phyloP scores from a whole-genome alignment of 2,329 filamentous ascomycete genomes.

The Fusarium nelsonii region DNA sequence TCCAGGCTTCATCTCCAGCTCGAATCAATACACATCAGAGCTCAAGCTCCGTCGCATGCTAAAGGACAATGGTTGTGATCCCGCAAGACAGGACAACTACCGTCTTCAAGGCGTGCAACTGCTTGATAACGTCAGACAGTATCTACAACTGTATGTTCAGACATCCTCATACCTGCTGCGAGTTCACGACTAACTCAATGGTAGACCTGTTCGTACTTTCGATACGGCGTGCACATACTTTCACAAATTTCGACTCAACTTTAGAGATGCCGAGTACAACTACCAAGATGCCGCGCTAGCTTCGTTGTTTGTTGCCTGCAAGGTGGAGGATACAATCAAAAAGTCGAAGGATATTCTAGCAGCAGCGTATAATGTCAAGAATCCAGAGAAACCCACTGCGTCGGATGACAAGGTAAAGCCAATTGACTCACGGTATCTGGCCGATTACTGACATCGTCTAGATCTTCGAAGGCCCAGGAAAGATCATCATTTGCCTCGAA shows the following conservation, averaged over 20 bases:
- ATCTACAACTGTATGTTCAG: constrained; percentile 75
- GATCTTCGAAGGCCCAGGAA: constrained; percentile 83
- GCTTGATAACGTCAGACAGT: constrained; percentile 86
- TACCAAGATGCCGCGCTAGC: constrained; percentile 89
- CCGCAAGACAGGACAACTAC: constrained; percentile 82
- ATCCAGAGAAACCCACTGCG: constrained; percentile 73
- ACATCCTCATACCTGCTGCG: background rate
- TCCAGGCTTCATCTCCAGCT: constrained; percentile 63
- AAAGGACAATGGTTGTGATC: constrained; percentile 75
- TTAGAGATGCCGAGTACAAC: constrained; percentile 87
- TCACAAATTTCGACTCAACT: constrained; percentile 90
- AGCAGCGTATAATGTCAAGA: constrained; percentile 88
- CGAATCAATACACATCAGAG: constrained; percentile 83
- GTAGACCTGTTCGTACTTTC: constrained; percentile 87
- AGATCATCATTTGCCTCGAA: constrained; percentile 89
- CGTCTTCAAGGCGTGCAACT: constrained; percentile 88
- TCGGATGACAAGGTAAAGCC: constrained; percentile 82
- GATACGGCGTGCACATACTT: constrained; percentile 93
- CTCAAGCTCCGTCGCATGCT: constrained; percentile 81
- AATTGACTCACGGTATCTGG: too few relatives aligned
- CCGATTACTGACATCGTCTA: constrained; percentile 51
- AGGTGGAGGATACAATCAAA: constrained; percentile 97
- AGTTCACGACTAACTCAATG: constrained; percentile 10
- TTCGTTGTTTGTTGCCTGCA: constrained; percentile 91
- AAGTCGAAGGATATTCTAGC: constrained; percentile 95